These are phyloP conservation scores for Physcomitrium patens DNA, from an alignment of 225 moss, liverwort and hornwort genomes.

Conservation along the genomic window DNA sequence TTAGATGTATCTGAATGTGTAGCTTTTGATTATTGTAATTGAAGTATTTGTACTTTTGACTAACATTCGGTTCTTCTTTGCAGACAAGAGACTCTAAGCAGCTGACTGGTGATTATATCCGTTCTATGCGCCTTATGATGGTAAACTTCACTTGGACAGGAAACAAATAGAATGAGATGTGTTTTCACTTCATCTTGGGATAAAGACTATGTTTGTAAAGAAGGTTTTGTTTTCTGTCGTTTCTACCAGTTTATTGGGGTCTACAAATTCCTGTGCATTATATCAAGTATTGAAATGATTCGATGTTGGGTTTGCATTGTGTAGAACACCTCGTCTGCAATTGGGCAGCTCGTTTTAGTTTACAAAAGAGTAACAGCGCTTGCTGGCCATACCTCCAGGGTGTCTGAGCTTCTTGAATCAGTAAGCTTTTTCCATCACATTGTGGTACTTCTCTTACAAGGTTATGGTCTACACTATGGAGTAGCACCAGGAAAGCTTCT, in stretches of 20 bases:
- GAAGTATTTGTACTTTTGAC: constrained; percentile 5
- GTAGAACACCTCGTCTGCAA: constrained; percentile 62
- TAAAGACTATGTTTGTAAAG: neutral
- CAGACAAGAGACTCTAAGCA: constrained; percentile 48
- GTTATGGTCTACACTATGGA: neutral
- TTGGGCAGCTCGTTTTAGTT: constrained; percentile 60
- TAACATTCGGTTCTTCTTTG: constrained; percentile 33
- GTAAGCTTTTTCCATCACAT: constrained; percentile 27
- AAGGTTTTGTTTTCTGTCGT: neutral
- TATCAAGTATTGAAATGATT: constrained; percentile 20
- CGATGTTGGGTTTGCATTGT: constrained; percentile 23
- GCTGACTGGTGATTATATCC: constrained; percentile 66
- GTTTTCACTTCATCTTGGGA: constrained; percentile 17
- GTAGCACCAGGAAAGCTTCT: neutral
- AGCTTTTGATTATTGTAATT: neutral
- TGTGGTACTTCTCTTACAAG: constrained; percentile 3
- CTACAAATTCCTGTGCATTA: neutral
- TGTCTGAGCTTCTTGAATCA: constrained; percentile 67
- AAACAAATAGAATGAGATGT: constrained; percentile 16
- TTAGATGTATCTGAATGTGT: constrained; percentile 8
- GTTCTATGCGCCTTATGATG: constrained; percentile 72
- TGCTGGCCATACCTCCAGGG: constrained; percentile 57
- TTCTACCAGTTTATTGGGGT: constrained; percentile 1
- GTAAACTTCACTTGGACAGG: constrained; percentile 31
- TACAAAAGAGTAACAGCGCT: constrained; percentile 68